A percentile compares a stretch with the other conserved stretches of the same genome.
phyloP scores from a whole-genome alignment of 805 yeast genomes.

The Starmerella etchellsii region DNA sequence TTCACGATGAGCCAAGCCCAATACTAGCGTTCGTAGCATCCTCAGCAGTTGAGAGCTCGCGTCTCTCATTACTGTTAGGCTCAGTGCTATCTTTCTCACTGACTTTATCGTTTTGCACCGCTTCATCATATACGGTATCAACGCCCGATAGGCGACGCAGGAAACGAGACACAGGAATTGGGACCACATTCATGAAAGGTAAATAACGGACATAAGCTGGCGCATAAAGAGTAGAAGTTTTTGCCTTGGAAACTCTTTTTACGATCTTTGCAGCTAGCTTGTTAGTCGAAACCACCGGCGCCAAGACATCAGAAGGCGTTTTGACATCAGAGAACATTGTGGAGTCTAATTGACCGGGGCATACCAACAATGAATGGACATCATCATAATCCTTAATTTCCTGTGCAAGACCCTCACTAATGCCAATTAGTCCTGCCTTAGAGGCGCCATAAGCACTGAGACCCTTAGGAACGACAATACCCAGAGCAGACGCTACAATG shows the following conservation, averaged over 20 bases:
- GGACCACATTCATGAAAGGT: slow-evolving; percentile 57
- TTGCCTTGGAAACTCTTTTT: slow-evolving; percentile 44
- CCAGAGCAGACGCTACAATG: slow-evolving; percentile 73
- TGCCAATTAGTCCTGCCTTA: slow-evolving; percentile 71
- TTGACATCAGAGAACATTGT: slow-evolving; percentile 56
- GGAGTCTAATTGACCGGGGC: slow-evolving; percentile 82
- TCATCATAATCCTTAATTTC: slow-evolving; percentile 40
- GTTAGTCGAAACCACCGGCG: slow-evolving; percentile 67
- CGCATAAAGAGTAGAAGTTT: slow-evolving; percentile 50
- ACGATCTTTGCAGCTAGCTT: slow-evolving; percentile 51
- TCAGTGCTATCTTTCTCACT: too few relatives aligned
- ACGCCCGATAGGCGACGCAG: slow-evolving; percentile 52
- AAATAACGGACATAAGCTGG: slow-evolving; percentile 69
- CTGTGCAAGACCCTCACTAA: slow-evolving; percentile 68
- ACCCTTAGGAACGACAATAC: slow-evolving; percentile 72
- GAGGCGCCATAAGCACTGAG: slow-evolving; percentile 77
- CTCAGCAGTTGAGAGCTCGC: too few relatives aligned
- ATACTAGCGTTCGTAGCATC: too few relatives aligned
- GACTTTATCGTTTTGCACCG: too few relatives aligned
- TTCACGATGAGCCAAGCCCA: too few relatives aligned
- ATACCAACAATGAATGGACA: slow-evolving; percentile 59
- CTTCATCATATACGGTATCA: slow-evolving; percentile 33
- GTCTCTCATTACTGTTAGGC: too few relatives aligned
- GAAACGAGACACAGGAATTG: slow-evolving; percentile 53
- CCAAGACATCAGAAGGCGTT: slow-evolving; percentile 63